Percentiles rank a stretch among this genome's conserved stretches.
Conservation (phyloP, 805 yeast species). For the Sugiyamaella smithiae region DNA sequence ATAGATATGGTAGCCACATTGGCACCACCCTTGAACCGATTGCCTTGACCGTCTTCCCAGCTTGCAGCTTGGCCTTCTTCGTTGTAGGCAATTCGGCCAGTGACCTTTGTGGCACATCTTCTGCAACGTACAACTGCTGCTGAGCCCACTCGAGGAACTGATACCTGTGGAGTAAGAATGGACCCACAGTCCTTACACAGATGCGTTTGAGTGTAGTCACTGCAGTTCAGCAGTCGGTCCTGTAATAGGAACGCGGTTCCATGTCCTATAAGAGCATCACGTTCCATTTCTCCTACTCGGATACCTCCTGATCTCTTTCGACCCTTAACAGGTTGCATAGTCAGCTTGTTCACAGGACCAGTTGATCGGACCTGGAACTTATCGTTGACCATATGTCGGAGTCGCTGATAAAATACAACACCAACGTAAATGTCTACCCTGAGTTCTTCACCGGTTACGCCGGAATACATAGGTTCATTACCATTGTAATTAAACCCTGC, state of each 20-base stretch:
- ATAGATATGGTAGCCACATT: constrained; percentile 94
- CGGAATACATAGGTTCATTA: constrained; percentile 98
- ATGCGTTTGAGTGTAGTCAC: constrained; percentile 90
- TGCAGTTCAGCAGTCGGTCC: constrained; percentile 90
- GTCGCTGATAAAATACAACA: constrained; percentile 94
- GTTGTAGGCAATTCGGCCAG: constrained; percentile 43
- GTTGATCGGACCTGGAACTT: constrained; percentile 99
- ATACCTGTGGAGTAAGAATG: constrained; percentile 78
- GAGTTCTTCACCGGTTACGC: constrained; percentile 96
- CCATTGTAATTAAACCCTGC: constrained; percentile 98
- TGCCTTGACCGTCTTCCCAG: constrained; percentile 98
- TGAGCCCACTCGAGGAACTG: constrained; percentile 89
- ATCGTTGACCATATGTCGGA: constrained; percentile 99
- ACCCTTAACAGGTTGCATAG: constrained; percentile 99
- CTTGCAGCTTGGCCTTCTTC: constrained; percentile 51
- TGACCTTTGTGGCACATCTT: constrained; percentile 74
- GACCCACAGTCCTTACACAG: constrained; percentile 94
- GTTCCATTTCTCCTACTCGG: constrained; percentile 99
- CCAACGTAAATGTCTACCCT: constrained; percentile 96
- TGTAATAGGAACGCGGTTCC: constrained; percentile 94
- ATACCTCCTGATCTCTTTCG: constrained; percentile 99
- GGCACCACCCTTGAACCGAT: constrained; percentile 85
- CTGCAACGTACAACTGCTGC: constrained; percentile 80
- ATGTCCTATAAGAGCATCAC: constrained; percentile 98
- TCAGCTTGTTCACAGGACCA: constrained; percentile 94